A percentile compares a stretch with the other conserved stretches of the same genome.
Conservation (phyloP, 225 moss, liverwort and hornwort genomes). For the Antitrichia curtipendula region DNA sequence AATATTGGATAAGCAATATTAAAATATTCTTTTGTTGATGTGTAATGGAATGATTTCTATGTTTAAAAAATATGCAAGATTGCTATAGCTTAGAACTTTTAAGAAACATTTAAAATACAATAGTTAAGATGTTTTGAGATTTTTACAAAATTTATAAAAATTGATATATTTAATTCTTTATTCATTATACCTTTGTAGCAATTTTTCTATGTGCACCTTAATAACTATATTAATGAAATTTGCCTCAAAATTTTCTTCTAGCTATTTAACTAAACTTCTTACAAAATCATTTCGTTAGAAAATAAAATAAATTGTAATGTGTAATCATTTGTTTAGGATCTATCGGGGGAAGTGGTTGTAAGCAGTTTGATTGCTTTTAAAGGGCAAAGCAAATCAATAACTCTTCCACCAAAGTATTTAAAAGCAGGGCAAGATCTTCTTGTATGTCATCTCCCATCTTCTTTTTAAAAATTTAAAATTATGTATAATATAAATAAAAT, state of each 20-base stretch:
- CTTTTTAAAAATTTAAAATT: neutral
- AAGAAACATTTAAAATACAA: accelerated
- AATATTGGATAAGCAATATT: neutral
- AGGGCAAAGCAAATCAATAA: conserved; percentile 10
- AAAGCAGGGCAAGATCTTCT: conserved; percentile 64
- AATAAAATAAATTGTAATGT: neutral
- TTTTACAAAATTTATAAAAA: no score
- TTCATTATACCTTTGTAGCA: no score
- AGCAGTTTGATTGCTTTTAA: conserved; percentile 13
- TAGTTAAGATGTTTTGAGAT: no score
- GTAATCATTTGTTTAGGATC: conserved; percentile 1
- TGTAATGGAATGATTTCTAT: neutral
- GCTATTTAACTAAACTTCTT: no score
- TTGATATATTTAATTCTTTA: no score
- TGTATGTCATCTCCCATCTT: neutral
- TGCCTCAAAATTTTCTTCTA: no score
- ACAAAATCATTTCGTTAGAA: neutral
- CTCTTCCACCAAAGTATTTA: conserved; percentile 23
- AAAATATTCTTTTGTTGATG: neutral
- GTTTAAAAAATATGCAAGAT: neutral
- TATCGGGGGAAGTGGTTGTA: conserved; percentile 24
- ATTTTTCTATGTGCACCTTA: neutral
- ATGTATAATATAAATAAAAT: neutral
- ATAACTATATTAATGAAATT: neutral
- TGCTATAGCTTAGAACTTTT: accelerated